phyloP scores from a whole-genome alignment of 2,329 filamentous ascomycete genomes.

The Xylariales sp. region DNA sequence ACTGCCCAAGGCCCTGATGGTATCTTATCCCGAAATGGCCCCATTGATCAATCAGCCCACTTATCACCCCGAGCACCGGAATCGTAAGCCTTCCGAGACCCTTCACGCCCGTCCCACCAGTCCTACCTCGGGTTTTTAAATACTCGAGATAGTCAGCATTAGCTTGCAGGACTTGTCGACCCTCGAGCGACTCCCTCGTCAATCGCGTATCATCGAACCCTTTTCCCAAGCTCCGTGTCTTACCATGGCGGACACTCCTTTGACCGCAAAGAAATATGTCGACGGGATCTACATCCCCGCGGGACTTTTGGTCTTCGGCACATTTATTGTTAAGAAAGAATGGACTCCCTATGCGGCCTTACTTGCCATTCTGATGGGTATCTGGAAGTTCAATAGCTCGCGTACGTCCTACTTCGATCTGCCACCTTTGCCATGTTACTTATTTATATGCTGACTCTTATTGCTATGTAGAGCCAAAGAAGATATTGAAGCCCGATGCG shows the following conservation, averaged over 20 bases:
- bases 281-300: constrained; percentile 87
- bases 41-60: constrained; percentile 31
- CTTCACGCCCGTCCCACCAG: constrained; percentile 19
- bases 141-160: constrained; percentile 15
- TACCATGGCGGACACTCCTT: constrained; percentile 55
- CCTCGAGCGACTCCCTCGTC: constrained; percentile 8
- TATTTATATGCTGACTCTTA: constrained; percentile 36
- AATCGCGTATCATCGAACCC: constrained; percentile 10
- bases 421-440: not conserved
- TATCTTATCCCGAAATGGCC: constrained; percentile 11
- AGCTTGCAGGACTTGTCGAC: constrained; percentile 2
- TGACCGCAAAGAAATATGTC: constrained; percentile 72
- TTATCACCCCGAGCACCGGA: constrained; percentile 21
- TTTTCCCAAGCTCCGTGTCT: constrained; percentile 14
- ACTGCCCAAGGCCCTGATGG: too few relatives aligned
- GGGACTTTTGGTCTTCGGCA: constrained; percentile 80
- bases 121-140: constrained; percentile 7
- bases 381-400: constrained; percentile 76
- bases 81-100: constrained; percentile 24
- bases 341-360: constrained; percentile 78
- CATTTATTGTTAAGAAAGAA: constrained; percentile 81
- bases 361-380: constrained; percentile 73
- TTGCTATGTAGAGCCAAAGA: constrained; percentile 71
- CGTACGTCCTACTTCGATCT: constrained; percentile 64
- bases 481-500: constrained; percentile 84